Evolutionary conservation across 2,329 filamentous ascomycete species (phyloP).

Genomic region (Colletotrichum viniferum): DNA sequence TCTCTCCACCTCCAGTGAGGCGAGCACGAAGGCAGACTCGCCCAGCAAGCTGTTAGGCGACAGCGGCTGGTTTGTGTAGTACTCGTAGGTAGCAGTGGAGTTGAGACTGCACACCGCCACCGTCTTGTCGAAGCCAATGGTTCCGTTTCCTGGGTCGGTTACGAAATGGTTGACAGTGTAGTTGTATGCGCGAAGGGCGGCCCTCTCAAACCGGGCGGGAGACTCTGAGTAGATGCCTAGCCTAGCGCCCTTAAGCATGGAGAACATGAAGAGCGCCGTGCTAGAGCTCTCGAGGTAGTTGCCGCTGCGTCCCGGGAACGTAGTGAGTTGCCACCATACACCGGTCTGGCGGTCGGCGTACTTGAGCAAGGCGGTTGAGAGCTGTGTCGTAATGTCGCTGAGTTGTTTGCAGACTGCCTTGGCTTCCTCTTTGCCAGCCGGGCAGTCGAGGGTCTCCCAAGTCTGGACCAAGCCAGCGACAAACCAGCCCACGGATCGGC

Average conservation of each 20-base stretch:
- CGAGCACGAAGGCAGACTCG: conserved; percentile 39
- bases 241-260: conserved; percentile 11
- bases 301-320: conserved; percentile 6
- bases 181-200: conserved; percentile 14
- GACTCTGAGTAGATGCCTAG: not conserved
- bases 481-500: conserved; percentile 22
- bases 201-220: not conserved
- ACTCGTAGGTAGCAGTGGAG: conserved; percentile 44
- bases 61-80: conserved; percentile 40
- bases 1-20: conserved; percentile 39
- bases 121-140: conserved; percentile 37
- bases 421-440: not conserved
- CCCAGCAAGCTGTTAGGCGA: conserved; percentile 41
- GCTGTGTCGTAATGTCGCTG: not conserved
- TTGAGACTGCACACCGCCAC: conserved; percentile 45
- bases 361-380: not conserved
- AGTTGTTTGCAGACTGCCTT: not conserved
- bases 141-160: conserved; percentile 1
- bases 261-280: conserved; percentile 19
- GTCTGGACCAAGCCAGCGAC: conserved; percentile 21
- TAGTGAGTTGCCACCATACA: conserved; percentile 21
- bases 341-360: conserved; percentile 13
- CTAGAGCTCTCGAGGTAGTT: conserved; percentile 24
- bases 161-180: conserved; percentile 16
- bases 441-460: conserved; percentile 14